Percentiles rank a stretch among this genome's conserved stretches.
These are phyloP conservation scores for Termitomyces sp. DNA, from an alignment of 768 basidiomycete genomes.

Conservation along the genomic window DNA sequence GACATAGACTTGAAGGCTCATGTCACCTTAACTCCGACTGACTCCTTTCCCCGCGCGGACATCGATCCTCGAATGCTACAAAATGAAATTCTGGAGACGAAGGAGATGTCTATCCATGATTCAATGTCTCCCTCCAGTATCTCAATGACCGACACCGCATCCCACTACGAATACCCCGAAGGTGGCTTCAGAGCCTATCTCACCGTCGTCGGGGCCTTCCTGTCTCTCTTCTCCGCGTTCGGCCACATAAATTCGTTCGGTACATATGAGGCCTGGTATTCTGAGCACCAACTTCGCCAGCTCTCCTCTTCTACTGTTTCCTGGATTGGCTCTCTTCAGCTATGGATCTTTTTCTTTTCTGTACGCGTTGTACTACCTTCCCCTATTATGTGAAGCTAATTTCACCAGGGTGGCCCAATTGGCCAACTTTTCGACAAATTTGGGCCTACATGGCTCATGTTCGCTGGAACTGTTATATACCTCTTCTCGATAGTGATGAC, in stretches of 20 bases:
- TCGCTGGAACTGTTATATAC: slow-evolving; percentile 43
- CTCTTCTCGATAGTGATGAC: slow-evolving; percentile 53
- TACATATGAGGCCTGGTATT: slow-evolving; percentile 67
- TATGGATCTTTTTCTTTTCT: slow-evolving; percentile 67
- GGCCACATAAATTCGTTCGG: slow-evolving; percentile 72
- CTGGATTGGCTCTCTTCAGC: slow-evolving; percentile 67
- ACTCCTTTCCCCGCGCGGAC: neutral
- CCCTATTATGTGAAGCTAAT: neutral
- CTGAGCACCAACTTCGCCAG: slow-evolving; percentile 48
- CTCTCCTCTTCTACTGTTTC: slow-evolving; percentile 52
- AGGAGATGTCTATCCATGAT: neutral
- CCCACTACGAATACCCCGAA: slow-evolving; percentile 17
- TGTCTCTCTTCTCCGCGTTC: slow-evolving; percentile 65
- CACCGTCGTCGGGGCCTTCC: slow-evolving; percentile 57
- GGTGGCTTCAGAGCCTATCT: slow-evolving; percentile 34
- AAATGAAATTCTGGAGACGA: neutral
- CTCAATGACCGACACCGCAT: slow-evolving; percentile 3
- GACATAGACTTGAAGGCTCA: slow-evolving; percentile 15
- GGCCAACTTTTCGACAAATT: slow-evolving; percentile 56
- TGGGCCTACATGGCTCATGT: slow-evolving; percentile 52
- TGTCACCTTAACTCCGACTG: slow-evolving; percentile 1
- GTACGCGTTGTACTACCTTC: slow-evolving; percentile 29
- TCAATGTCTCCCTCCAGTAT: slow-evolving; percentile 6
- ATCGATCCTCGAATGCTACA: slow-evolving; percentile 1
- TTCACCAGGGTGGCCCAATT: slow-evolving; percentile 50